Base-by-base conservation (phyloP, 208 protist genomes). In the Naegleria gruberi region DNA sequence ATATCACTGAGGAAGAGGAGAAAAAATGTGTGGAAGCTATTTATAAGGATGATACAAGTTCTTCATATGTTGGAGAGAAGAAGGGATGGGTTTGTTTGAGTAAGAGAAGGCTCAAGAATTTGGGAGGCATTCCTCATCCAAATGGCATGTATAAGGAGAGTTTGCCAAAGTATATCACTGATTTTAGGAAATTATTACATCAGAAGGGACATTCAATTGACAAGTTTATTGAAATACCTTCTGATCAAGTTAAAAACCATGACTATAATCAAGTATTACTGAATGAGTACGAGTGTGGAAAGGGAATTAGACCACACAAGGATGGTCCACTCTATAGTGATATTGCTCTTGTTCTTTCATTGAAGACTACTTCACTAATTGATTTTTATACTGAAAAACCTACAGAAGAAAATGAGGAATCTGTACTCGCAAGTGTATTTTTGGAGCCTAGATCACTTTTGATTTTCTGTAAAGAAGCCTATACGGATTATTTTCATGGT, bases 281-380 rank as follows among this genome's bases (percentile, higher is more conserved):
- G n/a, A 96, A 97, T 91, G 96, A 97, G 92, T 97, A 97, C 90
- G 40, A 96, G 89, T 57, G 89, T 10, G 93, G 94, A 77, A 95
- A 97, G 34, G 95, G 96, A 83, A 97, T 97, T 43, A 94, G 93
- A 0, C 94, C 95, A 2, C 96, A 97, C 93, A 95, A 93, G 87
- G 96, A 97, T 90, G 96, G 96, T 6, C 95, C 95, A 47, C 96
- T 97, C 87, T 97, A 97, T 90, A 92, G 96, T 19, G 95, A 95
- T 15, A 77, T 94, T 89, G 95, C 97, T 34, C n/a, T 65, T 1
- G 34, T 88, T 77, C n/a, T 77, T 37, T 77, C 65, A 77, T n/a
- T 77, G 6, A 19, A 77, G n/a, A 37, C 65, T 1, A 77, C 30
- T 37, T 30, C 26, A 37, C 17, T 30, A 12, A 77, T 77, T 77